Conservation (phyloP, 805 yeast genomes). For the Brettanomyces sp. region DNA sequence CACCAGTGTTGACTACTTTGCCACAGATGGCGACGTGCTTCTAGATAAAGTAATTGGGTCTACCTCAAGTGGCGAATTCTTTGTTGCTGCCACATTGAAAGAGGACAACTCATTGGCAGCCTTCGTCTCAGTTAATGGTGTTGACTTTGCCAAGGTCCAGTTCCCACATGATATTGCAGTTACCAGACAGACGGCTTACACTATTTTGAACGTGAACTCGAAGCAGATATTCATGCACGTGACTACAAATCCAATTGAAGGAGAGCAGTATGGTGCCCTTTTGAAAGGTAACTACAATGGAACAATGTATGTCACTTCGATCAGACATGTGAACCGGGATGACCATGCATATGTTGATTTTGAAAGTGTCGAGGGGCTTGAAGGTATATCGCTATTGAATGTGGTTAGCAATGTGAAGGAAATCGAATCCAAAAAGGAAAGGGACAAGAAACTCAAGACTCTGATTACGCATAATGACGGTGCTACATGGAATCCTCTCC, state of each 20-base stretch:
- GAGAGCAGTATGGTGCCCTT: conserved; percentile 63
- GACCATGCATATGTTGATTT: conserved; percentile 73
- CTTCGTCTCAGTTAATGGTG: conserved; percentile 71
- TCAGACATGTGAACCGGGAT: conserved; percentile 69
- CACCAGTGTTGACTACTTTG: conserved; percentile 48
- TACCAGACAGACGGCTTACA: conserved; percentile 60
- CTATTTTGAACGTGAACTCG: conserved; percentile 65
- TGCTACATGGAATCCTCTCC: conserved; percentile 67
- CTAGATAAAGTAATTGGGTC: conserved; percentile 62
- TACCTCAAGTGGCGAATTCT: conserved; percentile 60
- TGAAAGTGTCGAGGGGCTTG: conserved; percentile 73
- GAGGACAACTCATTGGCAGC: conserved; percentile 52
- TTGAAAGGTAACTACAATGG: conserved; percentile 90
- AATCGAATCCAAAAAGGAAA: conserved; percentile 18
- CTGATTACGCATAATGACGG: conserved; percentile 86
- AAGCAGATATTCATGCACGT: conserved; percentile 76
- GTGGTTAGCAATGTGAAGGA: conserved; percentile 48
- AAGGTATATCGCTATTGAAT: conserved; percentile 76
- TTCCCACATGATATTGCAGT: conserved; percentile 63
- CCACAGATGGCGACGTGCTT: conserved; percentile 26
- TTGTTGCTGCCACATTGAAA: conserved; percentile 58
- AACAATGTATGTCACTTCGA: conserved; percentile 65
- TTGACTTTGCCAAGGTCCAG: conserved; percentile 62
- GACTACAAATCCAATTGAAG: conserved; percentile 45
- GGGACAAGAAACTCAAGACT: conserved; percentile 52